Conservation (phyloP, 495 filamentous ascomycete genomes). For the Parathielavia hyrcaniae region DNA sequence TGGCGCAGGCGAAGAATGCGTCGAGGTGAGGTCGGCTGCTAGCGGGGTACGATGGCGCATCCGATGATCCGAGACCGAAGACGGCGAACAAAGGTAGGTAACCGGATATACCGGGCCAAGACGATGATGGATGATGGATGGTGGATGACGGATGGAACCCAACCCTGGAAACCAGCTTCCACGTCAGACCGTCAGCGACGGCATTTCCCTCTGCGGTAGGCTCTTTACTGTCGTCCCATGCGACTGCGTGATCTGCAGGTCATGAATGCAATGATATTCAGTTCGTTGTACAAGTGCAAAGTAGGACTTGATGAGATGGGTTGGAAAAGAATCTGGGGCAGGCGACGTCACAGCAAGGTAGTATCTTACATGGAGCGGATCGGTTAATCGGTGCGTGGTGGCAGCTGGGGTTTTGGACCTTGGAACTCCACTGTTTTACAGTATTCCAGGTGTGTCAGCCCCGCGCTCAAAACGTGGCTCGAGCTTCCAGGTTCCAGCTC, state of each 20-base stretch:
- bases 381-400: not conserved
- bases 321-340: not conserved
- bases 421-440: no score
- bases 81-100: not conserved
- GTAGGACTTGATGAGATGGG: not conserved
- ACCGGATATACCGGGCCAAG: not conserved
- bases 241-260: not conserved
- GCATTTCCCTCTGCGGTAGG: not conserved
- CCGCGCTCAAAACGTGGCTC: no score
- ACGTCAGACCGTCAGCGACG: no score
- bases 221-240: not conserved
- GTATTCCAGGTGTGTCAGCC: no score
- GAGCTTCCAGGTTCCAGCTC: no score
- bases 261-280: not conserved
- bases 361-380: no score
- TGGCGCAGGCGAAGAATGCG: not conserved
- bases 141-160: no score
- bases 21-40: not conserved
- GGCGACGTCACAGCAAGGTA: no score
- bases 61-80: not conserved
- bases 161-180: no score
- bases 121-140: no score
- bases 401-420: constrained; percentile 18
- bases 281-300: not conserved
- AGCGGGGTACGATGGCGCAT: not conserved